Conservation (phyloP, 2,329 filamentous ascomycete species). For the Diaporthe citriasiana region DNA sequence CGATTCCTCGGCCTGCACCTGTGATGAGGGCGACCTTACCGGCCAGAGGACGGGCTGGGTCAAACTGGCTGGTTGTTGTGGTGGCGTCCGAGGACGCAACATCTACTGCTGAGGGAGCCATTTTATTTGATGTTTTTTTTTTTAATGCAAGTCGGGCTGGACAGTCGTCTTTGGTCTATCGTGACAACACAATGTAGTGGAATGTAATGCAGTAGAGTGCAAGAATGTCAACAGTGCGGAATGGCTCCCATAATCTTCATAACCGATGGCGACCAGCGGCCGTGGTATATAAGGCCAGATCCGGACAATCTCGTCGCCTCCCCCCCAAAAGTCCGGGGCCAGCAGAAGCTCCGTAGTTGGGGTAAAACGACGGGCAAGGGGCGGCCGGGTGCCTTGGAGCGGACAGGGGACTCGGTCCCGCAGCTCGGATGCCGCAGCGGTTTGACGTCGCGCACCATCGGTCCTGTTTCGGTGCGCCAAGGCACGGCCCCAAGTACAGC, state of each 20-base stretch:
- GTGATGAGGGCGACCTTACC: slow-evolving; percentile 74
- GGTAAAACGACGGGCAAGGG: slow-evolving; percentile 35
- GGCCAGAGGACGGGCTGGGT: slow-evolving; percentile 56
- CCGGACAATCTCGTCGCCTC: slow-evolving; percentile 29
- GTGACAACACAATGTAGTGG: neutral
- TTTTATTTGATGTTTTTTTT: slow-evolving; percentile 32
- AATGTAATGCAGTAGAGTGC: neutral
- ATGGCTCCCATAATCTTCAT: neutral
- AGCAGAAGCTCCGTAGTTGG: slow-evolving; percentile 39
- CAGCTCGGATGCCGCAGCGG: slow-evolving; percentile 29
- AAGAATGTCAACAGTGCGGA: neutral
- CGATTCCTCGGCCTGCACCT: slow-evolving; percentile 76
- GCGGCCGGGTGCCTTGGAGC: slow-evolving; percentile 7
- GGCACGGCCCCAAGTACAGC: neutral
- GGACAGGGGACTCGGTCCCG: slow-evolving; percentile 13
- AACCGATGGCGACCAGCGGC: neutral
- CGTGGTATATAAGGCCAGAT: slow-evolving; percentile 29
- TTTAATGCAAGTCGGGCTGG: too few relatives aligned
- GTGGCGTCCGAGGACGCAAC: slow-evolving; percentile 23
- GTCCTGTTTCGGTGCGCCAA: slow-evolving; percentile 23
- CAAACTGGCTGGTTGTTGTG: slow-evolving; percentile 39
- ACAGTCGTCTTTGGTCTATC: too few relatives aligned
- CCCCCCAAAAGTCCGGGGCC: slow-evolving; percentile 35
- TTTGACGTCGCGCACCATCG: slow-evolving; percentile 12
- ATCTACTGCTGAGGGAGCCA: slow-evolving; percentile 50